Evolutionary conservation across 108 stramenopile genomes (phyloP), one percentile per base, ranked within the genome.

Genomic region (Skeletonema potamos): DNA sequence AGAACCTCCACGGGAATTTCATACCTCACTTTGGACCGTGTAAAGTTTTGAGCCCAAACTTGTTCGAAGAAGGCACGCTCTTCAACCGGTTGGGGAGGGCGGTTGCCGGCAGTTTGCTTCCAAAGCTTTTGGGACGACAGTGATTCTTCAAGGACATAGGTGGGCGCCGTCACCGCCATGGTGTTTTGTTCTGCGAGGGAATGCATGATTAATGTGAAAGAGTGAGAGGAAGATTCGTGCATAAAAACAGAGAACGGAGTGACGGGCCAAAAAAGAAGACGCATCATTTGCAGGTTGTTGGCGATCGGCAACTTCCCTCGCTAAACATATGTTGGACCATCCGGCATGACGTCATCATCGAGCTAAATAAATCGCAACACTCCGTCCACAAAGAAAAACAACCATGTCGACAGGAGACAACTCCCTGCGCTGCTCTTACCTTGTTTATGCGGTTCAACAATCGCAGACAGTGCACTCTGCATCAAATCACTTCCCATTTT

Each of bases 1-100:
- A 92, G 65, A 0, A 92, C 89, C 65, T 92, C 93, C 8, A 78
- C 79, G 5, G 90, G 91, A 37, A 90, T 78, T 62, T 79, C 65
- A 66, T 92, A 94, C 34, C 88, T 66, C 4, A 98, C 96, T 60
- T 95, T 82, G 17, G 92, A 94, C 27, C 87, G 27, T 0, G 84
- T 74, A 82, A 98, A 96, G 74, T 98, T 97, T 71, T 96, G 83
- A 2, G 88, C 83, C 97, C 97, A 98, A 78, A 94, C 78, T 73
- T 92, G 84, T 76, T 97, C 96, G 70, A 91, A 97, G 60, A 90
- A 92, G n/a, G 90, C 89, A 8, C 96, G 75, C 72, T 96, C 96
- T 58, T 93, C 84, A 0, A 85, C 76, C 4, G 97, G 97, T 72
- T 98, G 97, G 6, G 93, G 90, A 5, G 97, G 97, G n/a, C 97